Conservation (phyloP, 2,329 filamentous ascomycete genomes). For the Coniochaeta pulveracea region DNA sequence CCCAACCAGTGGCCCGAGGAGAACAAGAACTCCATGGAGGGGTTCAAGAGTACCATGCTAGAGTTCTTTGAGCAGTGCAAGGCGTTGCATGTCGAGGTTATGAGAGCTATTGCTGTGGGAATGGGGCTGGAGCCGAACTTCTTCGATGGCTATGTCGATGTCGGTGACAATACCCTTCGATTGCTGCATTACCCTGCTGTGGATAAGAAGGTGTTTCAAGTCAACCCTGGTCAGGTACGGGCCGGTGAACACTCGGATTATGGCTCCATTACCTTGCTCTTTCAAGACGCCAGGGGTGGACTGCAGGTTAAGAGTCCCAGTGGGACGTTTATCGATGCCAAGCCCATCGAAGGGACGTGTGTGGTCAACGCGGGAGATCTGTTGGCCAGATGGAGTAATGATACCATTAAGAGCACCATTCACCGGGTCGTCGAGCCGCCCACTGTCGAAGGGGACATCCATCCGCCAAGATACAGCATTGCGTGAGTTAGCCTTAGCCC, state of each 20-base stretch:
- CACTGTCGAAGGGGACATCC: constrained; percentile 33
- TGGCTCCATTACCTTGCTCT: constrained; percentile 49
- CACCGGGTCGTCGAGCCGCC: constrained; percentile 87
- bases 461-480: constrained; percentile 76
- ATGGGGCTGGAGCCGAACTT: constrained; percentile 60
- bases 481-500: constrained; percentile 41
- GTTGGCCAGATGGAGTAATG: constrained; percentile 80
- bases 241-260: constrained; percentile 69
- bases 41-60: constrained; percentile 64
- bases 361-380: constrained; percentile 87
- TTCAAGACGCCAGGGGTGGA: constrained; percentile 46
- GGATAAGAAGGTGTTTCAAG: constrained; percentile 49
- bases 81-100: constrained; percentile 61
- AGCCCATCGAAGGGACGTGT: constrained; percentile 68
- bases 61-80: constrained; percentile 68
- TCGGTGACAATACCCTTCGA: constrained; percentile 59
- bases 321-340: constrained; percentile 71
- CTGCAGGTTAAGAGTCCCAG: constrained; percentile 56
- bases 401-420: constrained; percentile 80
- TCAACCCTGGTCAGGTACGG: constrained; percentile 58
- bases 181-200: constrained; percentile 70
- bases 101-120: constrained; percentile 76
- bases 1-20: constrained; percentile 69
- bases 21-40: constrained; percentile 34
- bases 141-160: constrained; percentile 67